These are phyloP conservation scores for Diaporthe caulivora DNA, from an alignment of 2,329 filamentous ascomycete species.

Conservation along the genomic window DNA sequence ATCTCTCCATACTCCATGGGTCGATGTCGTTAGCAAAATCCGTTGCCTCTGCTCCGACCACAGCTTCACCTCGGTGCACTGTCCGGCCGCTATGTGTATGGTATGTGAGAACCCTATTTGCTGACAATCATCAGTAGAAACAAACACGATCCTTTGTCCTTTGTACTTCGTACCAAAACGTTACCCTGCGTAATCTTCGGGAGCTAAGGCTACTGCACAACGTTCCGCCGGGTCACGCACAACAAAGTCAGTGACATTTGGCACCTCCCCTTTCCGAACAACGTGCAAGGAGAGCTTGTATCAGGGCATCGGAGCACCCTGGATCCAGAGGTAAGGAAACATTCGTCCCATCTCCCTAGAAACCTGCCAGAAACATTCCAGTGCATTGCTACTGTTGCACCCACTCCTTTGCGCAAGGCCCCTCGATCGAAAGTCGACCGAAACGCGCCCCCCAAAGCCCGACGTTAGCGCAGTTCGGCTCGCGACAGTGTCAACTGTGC, in stretches of 20 bases:
- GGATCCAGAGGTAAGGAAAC: constrained; percentile 39
- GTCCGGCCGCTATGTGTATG: constrained; percentile 30
- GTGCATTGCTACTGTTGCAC: constrained; percentile 36
- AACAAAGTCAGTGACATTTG: constrained; percentile 29
- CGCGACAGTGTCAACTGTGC: constrained; percentile 42
- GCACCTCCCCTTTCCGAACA: constrained; percentile 30
- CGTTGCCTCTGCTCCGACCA: constrained; percentile 32
- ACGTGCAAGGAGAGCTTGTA: constrained; percentile 35
- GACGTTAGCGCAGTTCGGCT: constrained; percentile 40
- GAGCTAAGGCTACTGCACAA: constrained; percentile 35
- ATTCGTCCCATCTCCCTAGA: constrained; percentile 35
- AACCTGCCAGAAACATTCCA: constrained; percentile 40
- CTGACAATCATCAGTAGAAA: constrained; percentile 34
- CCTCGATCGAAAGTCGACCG: constrained; percentile 29
- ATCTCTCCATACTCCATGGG: constrained; percentile 34
- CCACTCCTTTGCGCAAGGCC: constrained; percentile 24
- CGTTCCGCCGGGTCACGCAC: constrained; percentile 25
- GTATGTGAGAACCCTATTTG: constrained; percentile 36
- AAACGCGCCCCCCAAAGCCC: constrained; percentile 28
- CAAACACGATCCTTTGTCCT: constrained; percentile 28
- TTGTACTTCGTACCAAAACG: constrained; percentile 24
- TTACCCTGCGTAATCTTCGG: constrained; percentile 33
- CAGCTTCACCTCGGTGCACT: constrained; percentile 30
- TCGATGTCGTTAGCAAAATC: constrained; percentile 28
- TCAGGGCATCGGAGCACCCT: constrained; percentile 29